Evolutionary conservation across 345 rosid genomes (phyloP), one percentile per base, ranked within the genome.

Genomic region (Kandelia obovata): DNA sequence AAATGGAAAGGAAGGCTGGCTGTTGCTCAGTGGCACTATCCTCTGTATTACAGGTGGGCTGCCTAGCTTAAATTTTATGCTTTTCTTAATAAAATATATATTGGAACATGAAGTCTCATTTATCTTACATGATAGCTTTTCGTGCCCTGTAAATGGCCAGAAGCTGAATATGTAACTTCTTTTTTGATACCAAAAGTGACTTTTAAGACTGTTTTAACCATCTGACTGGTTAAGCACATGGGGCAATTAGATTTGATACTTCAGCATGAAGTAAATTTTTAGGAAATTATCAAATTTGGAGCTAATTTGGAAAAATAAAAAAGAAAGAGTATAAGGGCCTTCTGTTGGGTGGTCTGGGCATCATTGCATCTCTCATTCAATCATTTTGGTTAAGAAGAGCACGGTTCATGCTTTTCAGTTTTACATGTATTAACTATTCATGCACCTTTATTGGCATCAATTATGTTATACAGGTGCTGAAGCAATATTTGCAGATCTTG

Each of bases 401-500:
- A 13, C 6, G 53, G 47, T 35, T 62, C 35, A 62, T 69, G 31
- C 61, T 13, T 3, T 56, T 21, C 19, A 23, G 19, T 37, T 2
- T 30, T 59, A 71, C 31, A 31, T n/a, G 11, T 21, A 6, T 13
- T 32, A 58, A 31, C 52, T 4, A 2, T 21, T 46, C 6, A 4
- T 2, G 55, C 1, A n/a, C 31, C 21, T 15, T 63, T 61, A 25
- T 10, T n/a, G 31, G 6, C 9, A 57, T 37, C 15, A 55, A 13
- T 51, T 31, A 51, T 25, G 39, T 39, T 21, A 37, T 72, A 62
- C 78, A 92, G 98, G 97, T 76, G 88, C 93, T 1, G 97, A 93
- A 79, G 96, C 97, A 58, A 64, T 93, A 74, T 93, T 89, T 53
- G 98, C 97, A 31, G 97, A 90, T 79, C 89, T 93, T 56, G 93